Conservation (phyloP, 2,329 filamentous ascomycete genomes). For the Xylariaceae sp. region DNA sequence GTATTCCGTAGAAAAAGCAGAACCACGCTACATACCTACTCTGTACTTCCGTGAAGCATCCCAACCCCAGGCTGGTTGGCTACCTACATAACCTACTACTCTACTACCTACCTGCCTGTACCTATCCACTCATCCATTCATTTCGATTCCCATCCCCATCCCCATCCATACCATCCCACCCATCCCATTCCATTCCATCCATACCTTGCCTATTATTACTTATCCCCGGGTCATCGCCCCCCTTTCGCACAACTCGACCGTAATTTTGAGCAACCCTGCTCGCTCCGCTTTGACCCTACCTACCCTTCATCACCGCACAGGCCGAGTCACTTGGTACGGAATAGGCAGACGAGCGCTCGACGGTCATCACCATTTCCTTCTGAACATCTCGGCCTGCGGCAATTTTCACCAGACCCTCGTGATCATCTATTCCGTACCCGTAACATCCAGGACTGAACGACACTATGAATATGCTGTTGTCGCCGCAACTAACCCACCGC, state of each 20-base stretch:
- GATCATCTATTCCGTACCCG: neutral
- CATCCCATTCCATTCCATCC: neutral
- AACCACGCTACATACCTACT: too few relatives aligned
- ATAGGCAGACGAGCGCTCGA: constrained; percentile 1
- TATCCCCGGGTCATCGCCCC: constrained; percentile 12
- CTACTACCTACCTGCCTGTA: too few relatives aligned
- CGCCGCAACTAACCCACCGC: constrained; percentile 54
- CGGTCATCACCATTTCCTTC: constrained; percentile 1
- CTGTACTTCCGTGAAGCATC: too few relatives aligned
- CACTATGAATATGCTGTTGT: constrained; percentile 59
- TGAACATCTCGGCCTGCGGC: neutral
- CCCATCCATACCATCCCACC: neutral
- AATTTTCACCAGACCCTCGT: neutral
- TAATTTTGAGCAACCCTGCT: constrained; percentile 10
- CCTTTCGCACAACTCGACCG: constrained; percentile 18
- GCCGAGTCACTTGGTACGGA: neutral
- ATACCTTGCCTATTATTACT: constrained; percentile 1
- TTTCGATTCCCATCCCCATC: neutral
- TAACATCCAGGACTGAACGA: neutral
- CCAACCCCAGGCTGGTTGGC: neutral
- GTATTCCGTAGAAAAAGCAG: too few relatives aligned
- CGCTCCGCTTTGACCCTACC: neutral
- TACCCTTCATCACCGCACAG: neutral
- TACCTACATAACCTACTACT: neutral
- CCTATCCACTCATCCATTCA: too few relatives aligned